A percentile compares a stretch with the other conserved stretches of the same genome.
These are phyloP conservation scores for Akebia trifoliata DNA, from an alignment of 164 flowering plant genomes.

Conservation along the genomic window DNA sequence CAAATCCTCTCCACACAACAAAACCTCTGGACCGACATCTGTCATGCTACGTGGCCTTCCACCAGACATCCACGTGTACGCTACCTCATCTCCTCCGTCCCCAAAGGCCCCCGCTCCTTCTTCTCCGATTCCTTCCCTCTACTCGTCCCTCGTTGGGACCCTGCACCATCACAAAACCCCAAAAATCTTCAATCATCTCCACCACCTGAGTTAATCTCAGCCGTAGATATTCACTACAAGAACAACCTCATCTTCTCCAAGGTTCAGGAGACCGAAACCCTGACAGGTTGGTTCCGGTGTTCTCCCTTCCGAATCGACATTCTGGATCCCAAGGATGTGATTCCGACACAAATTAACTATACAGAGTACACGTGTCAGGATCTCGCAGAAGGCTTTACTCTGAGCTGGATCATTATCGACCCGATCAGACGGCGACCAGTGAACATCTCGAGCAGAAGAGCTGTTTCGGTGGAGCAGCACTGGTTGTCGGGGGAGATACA, in stretches of 20 bases:
- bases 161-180: not conserved
- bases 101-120: conserved; percentile 57
- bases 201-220: conserved; percentile 41
- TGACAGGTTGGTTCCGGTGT: conserved; percentile 39
- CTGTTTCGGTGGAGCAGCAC: conserved; percentile 48
- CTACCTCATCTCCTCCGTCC: conserved; percentile 41
- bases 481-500: conserved; percentile 56
- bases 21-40: conserved; percentile 50
- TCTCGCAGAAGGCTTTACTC: conserved; percentile 29
- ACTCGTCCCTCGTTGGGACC: conserved; percentile 8
- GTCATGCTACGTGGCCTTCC: conserved; percentile 65
- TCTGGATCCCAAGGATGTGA: conserved; percentile 39
- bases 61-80: conserved; percentile 29
- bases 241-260: conserved; percentile 38
- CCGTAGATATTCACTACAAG: conserved; percentile 60
- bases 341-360: conserved; percentile 24
- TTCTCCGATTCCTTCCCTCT: conserved; percentile 62
- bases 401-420: conserved; percentile 44
- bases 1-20: conserved; percentile 37
- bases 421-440: conserved; percentile 33
- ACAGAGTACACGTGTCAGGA: conserved; percentile 13
- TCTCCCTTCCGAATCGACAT: conserved; percentile 59
- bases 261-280: conserved; percentile 36
- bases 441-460: conserved; percentile 44
- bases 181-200: not conserved